phyloP scores from a whole-genome alignment of 2,329 filamentous ascomycete species.

The Daldinia sp. region DNA sequence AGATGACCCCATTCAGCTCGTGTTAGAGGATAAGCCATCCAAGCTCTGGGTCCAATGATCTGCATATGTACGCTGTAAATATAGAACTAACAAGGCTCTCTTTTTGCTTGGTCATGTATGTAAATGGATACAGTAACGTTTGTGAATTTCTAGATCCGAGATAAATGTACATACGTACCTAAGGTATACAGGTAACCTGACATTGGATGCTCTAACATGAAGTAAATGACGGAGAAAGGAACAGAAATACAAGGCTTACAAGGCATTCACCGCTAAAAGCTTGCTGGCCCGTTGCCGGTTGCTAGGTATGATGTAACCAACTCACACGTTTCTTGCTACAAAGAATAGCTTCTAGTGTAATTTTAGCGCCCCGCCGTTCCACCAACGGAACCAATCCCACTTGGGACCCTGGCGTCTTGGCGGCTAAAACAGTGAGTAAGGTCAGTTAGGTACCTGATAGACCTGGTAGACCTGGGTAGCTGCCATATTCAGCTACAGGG shows the following conservation, averaged over 20 bases:
- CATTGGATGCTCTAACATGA: too few species aligned
- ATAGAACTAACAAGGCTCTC: constrained; percentile 11
- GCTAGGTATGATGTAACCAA: constrained; percentile 47
- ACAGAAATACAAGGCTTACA: constrained; percentile 9
- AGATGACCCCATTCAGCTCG: constrained; percentile 9
- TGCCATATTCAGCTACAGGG: constrained; percentile 40
- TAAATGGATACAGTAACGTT: not conserved
- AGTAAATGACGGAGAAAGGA: not conserved
- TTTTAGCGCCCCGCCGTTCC: constrained; percentile 40
- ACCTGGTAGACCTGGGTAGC: constrained; percentile 34
- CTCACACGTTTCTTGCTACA: constrained; percentile 32
- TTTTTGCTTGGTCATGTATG: not conserved
- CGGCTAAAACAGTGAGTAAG: constrained; percentile 31
- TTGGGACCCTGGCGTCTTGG: constrained; percentile 36
- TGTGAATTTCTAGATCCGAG: not conserved
- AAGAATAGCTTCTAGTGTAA: constrained; percentile 27
- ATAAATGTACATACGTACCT: not conserved
- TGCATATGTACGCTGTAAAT: constrained; percentile 13
- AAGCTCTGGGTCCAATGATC: constrained; percentile 23
- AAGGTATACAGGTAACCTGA: not conserved
- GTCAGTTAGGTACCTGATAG: constrained; percentile 34
- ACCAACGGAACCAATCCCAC: constrained; percentile 29
- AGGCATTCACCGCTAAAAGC: constrained; percentile 43
- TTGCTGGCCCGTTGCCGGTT: constrained; percentile 10
- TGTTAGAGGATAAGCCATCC: constrained; percentile 20